phyloP scores from a whole-genome alignment of 2,329 filamentous ascomycete species.

The Arthrinium phaeospermum region DNA sequence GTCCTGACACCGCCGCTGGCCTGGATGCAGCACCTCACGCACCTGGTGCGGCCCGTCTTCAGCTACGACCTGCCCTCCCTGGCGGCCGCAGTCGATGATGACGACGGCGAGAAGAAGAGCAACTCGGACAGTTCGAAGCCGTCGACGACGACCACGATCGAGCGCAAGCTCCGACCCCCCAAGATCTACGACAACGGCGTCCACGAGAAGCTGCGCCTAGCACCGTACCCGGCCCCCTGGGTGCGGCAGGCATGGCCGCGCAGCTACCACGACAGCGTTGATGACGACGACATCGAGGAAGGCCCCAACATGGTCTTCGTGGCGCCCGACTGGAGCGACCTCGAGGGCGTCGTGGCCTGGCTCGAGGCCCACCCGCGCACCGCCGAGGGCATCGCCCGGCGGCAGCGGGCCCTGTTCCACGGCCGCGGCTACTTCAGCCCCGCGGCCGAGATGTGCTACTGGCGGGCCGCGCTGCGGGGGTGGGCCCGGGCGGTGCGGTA shows the following conservation, averaged over 20 bases:
- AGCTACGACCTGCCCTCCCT: constrained; percentile 38
- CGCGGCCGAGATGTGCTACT: constrained; percentile 60
- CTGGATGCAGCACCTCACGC: constrained; percentile 56
- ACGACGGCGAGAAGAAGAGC: not conserved
- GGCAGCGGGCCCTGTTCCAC: constrained; percentile 51
- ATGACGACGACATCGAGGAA: constrained; percentile 24
- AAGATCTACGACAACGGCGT: constrained; percentile 4
- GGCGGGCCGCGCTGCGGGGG: constrained; percentile 53
- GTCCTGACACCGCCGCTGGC: constrained; percentile 53
- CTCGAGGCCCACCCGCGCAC: constrained; percentile 49
- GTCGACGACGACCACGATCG: not conserved
- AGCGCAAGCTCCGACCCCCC: constrained; percentile 18
- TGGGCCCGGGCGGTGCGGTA: constrained; percentile 50
- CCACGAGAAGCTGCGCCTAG: constrained; percentile 19
- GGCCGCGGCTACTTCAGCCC: constrained; percentile 52
- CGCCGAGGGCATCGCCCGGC: constrained; percentile 52
- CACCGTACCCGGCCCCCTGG: constrained; percentile 37
- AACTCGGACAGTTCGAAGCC: not conserved
- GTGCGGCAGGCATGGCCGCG: constrained; percentile 46
- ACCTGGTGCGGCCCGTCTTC: constrained; percentile 52
- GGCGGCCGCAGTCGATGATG: not conserved
- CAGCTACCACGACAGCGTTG: constrained; percentile 30
- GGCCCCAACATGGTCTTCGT: constrained; percentile 46
- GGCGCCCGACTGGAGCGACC: constrained; percentile 45
- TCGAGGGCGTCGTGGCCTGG: constrained; percentile 52